Conservation (phyloP, 441 rosid species). For the Arabidopsis hybrid region DNA sequence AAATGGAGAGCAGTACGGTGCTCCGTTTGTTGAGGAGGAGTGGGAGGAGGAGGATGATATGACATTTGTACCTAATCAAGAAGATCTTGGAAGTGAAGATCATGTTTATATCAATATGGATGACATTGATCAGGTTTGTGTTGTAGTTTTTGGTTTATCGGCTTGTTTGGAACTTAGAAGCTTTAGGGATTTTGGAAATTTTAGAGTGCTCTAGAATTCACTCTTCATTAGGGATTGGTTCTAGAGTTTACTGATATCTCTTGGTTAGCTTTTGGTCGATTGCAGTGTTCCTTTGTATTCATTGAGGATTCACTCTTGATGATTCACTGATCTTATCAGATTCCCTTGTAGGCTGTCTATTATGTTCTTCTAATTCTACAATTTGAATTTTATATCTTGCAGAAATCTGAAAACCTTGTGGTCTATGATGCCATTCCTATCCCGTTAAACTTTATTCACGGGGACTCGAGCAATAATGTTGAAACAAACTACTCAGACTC, state of each 20-base stretch:
- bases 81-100: slow-evolving; percentile 43
- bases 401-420: slow-evolving; percentile 54
- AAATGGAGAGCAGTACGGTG: slow-evolving; percentile 98
- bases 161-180: slow-evolving; percentile 1
- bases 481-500: slow-evolving; percentile 43
- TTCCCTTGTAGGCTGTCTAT: background rate
- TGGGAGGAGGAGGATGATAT: slow-evolving; percentile 79
- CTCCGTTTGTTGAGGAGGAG: slow-evolving; percentile 95
- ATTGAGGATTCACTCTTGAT: background rate
- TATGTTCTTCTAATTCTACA: slow-evolving; percentile 5
- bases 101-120: slow-evolving; percentile 64
- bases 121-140: slow-evolving; percentile 73
- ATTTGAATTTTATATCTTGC: slow-evolving; percentile 27
- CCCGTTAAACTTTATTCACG: slow-evolving; percentile 54
- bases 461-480: slow-evolving; percentile 64
- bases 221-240: background rate
- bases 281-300: slow-evolving; percentile 4
- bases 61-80: slow-evolving; percentile 60
- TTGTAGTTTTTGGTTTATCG: background rate
- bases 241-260: background rate
- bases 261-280: background rate
- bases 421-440: slow-evolving; percentile 50
- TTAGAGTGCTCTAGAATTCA: background rate
- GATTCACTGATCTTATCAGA: background rate
- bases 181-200: background rate